Conservation (phyloP, 495 filamentous ascomycete genomes). For the Articulospora tetracladia region DNA sequence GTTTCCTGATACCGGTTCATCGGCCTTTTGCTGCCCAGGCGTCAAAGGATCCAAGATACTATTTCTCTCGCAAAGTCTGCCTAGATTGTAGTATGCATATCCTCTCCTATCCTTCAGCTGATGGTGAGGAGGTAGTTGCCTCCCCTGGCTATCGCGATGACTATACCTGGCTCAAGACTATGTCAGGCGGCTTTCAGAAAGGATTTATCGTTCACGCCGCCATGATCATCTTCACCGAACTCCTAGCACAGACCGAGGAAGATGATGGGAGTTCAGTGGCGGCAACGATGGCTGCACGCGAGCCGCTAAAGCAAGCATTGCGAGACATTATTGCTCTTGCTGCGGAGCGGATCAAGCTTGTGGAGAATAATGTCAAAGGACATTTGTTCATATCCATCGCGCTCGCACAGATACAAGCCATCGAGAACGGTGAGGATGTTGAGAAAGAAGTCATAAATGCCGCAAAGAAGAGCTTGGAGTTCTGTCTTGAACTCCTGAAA, state of each 20-base stretch:
- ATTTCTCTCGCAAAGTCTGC: constrained; percentile 42
- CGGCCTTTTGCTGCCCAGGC: constrained; percentile 32
- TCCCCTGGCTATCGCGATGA: constrained; percentile 3
- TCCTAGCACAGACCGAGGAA: constrained; percentile 24
- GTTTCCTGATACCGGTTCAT: constrained; percentile 53
- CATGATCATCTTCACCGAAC: constrained; percentile 20
- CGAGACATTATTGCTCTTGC: constrained; percentile 27
- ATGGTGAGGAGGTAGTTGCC: neutral
- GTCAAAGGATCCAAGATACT: constrained; percentile 36
- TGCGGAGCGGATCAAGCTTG: constrained; percentile 15
- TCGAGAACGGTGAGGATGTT: constrained; percentile 27
- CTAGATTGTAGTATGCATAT: constrained; percentile 42
- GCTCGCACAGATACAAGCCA: constrained; percentile 29
- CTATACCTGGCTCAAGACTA: constrained; percentile 15
- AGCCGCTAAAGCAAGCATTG: constrained; percentile 17
- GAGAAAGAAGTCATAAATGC: constrained; percentile 25
- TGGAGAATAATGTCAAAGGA: constrained; percentile 26
- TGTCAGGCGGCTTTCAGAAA: constrained; percentile 23
- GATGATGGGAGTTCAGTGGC: constrained; percentile 3
- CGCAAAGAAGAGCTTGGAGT: constrained; percentile 21
- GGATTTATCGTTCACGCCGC: constrained; percentile 20
- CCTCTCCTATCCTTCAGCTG: constrained; percentile 24
- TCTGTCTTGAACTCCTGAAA: constrained; percentile 13
- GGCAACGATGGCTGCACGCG: neutral
- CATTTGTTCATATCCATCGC: constrained; percentile 23